Evolutionary conservation across 116 monocot species (phyloP).

Genomic region (Cymodocea nodosa): DNA sequence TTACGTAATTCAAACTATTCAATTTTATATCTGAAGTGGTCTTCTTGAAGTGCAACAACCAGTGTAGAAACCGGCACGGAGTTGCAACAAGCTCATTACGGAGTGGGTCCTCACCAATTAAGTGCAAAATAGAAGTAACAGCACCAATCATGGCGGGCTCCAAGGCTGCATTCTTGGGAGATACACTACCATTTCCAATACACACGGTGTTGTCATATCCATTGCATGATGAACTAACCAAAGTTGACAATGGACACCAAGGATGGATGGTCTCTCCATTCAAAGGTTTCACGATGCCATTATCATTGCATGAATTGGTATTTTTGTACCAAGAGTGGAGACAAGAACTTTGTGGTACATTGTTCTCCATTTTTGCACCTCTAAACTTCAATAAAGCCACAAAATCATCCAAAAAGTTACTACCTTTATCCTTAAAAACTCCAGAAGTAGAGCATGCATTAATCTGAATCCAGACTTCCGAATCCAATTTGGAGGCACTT

Average conservation of each 20-base stretch:
- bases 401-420: constrained; percentile 53
- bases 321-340: constrained; percentile 52
- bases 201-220: constrained; percentile 17
- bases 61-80: constrained; percentile 65
- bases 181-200: constrained; percentile 17
- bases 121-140: constrained; percentile 48
- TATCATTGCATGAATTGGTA: constrained; percentile 25
- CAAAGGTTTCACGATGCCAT: constrained; percentile 7
- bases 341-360: background rate
- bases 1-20: constrained; percentile 16
- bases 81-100: constrained; percentile 74
- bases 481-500: too few relatives aligned
- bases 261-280: too few relatives aligned
- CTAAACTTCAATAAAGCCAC: constrained; percentile 46
- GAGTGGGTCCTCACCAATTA: constrained; percentile 69
- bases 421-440: constrained; percentile 36
- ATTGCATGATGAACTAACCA: too few relatives aligned
- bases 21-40: constrained; percentile 37
- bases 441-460: constrained; percentile 51
- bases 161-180: constrained; percentile 8
- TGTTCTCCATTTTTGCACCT: constrained; percentile 24
- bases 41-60: constrained; percentile 84
- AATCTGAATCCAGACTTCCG: constrained; percentile 38
- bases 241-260: too few relatives aligned
- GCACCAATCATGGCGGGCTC: constrained; percentile 38